Evolutionary conservation across 164 flowering plant species (phyloP), one percentile per base, ranked within the genome.

Genomic region (Protea cynaroides): DNA sequence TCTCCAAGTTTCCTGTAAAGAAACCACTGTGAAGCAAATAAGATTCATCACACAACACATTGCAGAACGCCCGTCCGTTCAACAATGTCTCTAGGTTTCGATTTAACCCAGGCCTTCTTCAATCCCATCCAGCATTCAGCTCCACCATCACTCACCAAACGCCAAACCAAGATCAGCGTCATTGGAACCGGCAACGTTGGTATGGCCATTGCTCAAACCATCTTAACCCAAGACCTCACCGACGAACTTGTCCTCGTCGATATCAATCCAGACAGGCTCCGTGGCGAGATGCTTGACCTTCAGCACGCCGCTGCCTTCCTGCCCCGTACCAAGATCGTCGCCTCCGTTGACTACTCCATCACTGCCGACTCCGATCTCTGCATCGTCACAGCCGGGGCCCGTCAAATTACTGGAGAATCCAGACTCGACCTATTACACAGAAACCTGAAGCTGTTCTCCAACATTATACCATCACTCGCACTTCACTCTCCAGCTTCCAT

Each of bases 261-360:
- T 83, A 79, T 82, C 75, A 81, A 75, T 17, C 63, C 89, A 65
- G 84, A 86, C 62, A 86, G 87, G 73, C 86, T 87, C 69, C 86
- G 84, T 24, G 96, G 96, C 64, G 96, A 90, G 74, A 82, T 87
- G 86, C 90, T 87, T 38, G 96, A n/a, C n/a, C n/a, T n/a, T n/a
- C n/a, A n/a, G n/a, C n/a, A n/a, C n/a, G n/a, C n/a, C n/a, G n/a
- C n/a, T 44, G 94, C 92, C 19, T 87, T 90, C 74, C 87, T 90
- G 69, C 96, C 96, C 44, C 88, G 92, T 43, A 84, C 92, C 60
- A 77, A 75, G 38, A 90, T 90, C 83, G 14, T 25, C 44, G 83
- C 94, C 43, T 75, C 83, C 65, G 76, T 71, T 10, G 94, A 90
- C 73, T 82, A 78, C 75, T 43, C 80, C 56, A 74, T 76, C 61